Percentiles rank a stretch among this genome's conserved stretches.
phyloP scores from a whole-genome alignment of 2,329 filamentous ascomycete genomes.

The Fusarium pseudoanthophilum region DNA sequence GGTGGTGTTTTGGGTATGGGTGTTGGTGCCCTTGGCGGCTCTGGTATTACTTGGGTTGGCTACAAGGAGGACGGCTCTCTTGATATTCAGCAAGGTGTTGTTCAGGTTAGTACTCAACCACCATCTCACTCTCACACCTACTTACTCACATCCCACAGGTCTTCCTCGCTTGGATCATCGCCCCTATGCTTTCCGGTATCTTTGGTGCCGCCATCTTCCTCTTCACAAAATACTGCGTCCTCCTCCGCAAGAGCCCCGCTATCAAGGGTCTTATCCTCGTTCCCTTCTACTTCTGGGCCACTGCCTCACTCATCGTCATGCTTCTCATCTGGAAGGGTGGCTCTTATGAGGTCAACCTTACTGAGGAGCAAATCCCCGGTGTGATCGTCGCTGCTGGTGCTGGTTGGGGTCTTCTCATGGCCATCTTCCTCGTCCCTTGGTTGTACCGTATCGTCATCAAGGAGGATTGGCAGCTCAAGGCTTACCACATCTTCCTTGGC shows the following conservation, averaged over 20 bases:
- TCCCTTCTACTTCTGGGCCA: constrained; percentile 67
- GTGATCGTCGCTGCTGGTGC: constrained; percentile 65
- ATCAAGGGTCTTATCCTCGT: constrained; percentile 63
- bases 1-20: constrained; percentile 70
- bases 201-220: constrained; percentile 67
- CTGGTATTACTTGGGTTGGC: constrained; percentile 65
- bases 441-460: constrained; percentile 67
- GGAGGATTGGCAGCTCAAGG: constrained; percentile 69
- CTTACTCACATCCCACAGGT: constrained; percentile 58
- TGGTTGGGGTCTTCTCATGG: constrained; percentile 60
- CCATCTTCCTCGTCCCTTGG: constrained; percentile 68
- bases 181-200: constrained; percentile 63
- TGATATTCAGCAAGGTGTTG: constrained; percentile 61
- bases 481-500: constrained; percentile 64
- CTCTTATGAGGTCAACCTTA: constrained; percentile 58
- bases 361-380: constrained; percentile 60
- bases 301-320: constrained; percentile 65
- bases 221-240: constrained; percentile 66
- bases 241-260: constrained; percentile 64
- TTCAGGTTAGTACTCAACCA: constrained; percentile 51
- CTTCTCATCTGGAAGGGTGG: constrained; percentile 69
- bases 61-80: constrained; percentile 52
- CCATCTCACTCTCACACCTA: background rate
- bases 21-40: constrained; percentile 62
- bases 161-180: constrained; percentile 70